Base-by-base conservation (phyloP, 1,139 yeast species). In the Kodamaea fungicola region DNA sequence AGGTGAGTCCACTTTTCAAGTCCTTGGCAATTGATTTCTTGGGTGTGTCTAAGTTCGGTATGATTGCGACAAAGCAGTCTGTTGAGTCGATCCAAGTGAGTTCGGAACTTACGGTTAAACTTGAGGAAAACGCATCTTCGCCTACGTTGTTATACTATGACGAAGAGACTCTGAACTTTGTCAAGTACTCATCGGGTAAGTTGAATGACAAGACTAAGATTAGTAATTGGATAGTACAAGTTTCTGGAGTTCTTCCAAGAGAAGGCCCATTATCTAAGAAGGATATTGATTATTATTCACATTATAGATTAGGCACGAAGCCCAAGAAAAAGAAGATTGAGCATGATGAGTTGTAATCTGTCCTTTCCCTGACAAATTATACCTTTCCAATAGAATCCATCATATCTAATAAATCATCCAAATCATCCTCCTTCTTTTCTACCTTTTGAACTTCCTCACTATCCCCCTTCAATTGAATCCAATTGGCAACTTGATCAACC, bases 1-100 rank as follows among this genome's bases (percentile, higher is more conserved):
- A 62, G 32, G 62, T 80, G 5, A 76, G 90, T 10, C 79, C 92
- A 0, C 57, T 83, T 42, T 73, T 76, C 55, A 87, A 85, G 57
- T 68, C 87, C 1, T 63, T 90, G 47, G 92, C 95, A 3, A 71
- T 85, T 38, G 96, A 90, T 52, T 85, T 80, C 58, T 58, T 83
- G 27, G 57, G 49, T 5, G 39, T 53, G 0, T 52, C 59, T 19
- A 56, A 58, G 27, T 59, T 71, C 42, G 71, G 62, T 4, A 45
- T 57, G 51, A 43, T 60, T n/a, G 30, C 52, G 2, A 30, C 43
- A 7, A 45, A 54, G 27, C 40, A 45, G 7, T 26, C 39, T 2
- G 38, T 40, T 3, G 39, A 45, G 1, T 26, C 44, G 1, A 34
- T 63, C 9, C 37, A 40, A 9, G 41, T 58, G 13, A 55, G 51